Evolutionary conservation across 2,329 filamentous ascomycete species (phyloP), one percentile per base, ranked within the genome.

Genomic region (Hypomyces perniciosus): DNA sequence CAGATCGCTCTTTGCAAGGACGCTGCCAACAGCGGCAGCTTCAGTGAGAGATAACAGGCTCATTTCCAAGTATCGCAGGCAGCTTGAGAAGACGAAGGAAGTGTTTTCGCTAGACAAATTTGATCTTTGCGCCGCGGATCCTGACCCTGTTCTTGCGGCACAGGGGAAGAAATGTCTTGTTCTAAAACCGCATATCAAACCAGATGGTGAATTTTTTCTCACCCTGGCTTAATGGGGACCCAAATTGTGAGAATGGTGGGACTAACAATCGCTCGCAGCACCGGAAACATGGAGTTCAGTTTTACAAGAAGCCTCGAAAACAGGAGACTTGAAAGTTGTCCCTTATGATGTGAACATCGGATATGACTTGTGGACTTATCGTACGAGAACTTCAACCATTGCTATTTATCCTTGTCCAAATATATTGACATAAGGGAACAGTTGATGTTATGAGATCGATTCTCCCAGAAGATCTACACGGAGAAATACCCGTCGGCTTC

Each of bases 321-420:
- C 76, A 46, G 79, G 86, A 29, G 81, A 88, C 40, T 69, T 96
- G 30, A 78, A 78, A 13, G 68, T 97, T 33, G 73, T 90, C 1
- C 86, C 89, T 1, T 96, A 86, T 67, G 77, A 87, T 54, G 70
- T 97, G 51, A 72, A 80, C 34, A 76, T 97, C 52, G 82, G 85
- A 59, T 99, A 99, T 69, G 79, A 86, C 60, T 85, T 91, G 69
- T 97, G 90, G 89, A 85, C 76, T 46, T 92, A 95, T 65, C 75
- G 86, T 88, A 77, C 4, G 35, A 13, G 6, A 20, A 49, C 10
- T 10, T 42, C n/a, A 10, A n/a, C 35, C 30, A 34, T 4, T 13
- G 28, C 27, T 20, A 27, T 4, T n/a, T 29, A 6, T 0, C 27
- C 2, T 44, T 26, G 43, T 30, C 4, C 29, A 6, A n/a, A 8